Conservation (phyloP, 805 yeast species). For the Metschnikowia colocasiae region DNA sequence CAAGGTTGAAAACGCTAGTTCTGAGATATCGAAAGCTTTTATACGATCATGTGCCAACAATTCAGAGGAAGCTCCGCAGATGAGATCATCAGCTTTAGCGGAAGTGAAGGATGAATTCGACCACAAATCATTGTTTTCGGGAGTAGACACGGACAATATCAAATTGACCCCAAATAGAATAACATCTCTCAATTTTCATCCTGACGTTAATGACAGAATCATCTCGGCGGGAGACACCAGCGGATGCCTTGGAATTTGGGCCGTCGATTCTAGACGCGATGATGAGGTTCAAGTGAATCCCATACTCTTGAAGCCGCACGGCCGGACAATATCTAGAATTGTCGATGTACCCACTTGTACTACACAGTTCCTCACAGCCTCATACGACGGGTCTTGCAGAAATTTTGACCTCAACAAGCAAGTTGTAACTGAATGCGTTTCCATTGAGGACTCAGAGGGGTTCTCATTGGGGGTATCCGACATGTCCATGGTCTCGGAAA, state of each 20-base stretch:
- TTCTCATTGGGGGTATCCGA: slow-evolving; percentile 65
- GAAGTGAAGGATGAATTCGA: slow-evolving; percentile 53
- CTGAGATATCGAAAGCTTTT: neutral
- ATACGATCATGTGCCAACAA: neutral
- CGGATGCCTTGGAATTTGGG: slow-evolving; percentile 91
- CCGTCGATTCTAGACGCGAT: slow-evolving; percentile 49
- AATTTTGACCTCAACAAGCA: slow-evolving; percentile 61
- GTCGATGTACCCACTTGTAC: slow-evolving; percentile 48
- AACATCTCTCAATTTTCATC: slow-evolving; percentile 74
- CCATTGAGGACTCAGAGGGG: slow-evolving; percentile 50
- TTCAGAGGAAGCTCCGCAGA: neutral
- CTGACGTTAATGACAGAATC: slow-evolving; percentile 56
- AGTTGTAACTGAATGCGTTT: slow-evolving; percentile 49
- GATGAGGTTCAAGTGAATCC: slow-evolving; percentile 47
- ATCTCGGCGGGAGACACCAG: slow-evolving; percentile 82
- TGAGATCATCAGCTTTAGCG: slow-evolving; percentile 26
- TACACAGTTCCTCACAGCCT: slow-evolving; percentile 59
- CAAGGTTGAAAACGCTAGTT: neutral
- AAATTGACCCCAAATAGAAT: slow-evolving; percentile 71
- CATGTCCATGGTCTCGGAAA: slow-evolving; percentile 49
- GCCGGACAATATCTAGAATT: slow-evolving; percentile 66
- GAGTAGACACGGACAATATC: slow-evolving; percentile 65
- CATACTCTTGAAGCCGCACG: slow-evolving; percentile 67
- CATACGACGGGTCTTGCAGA: slow-evolving; percentile 88
- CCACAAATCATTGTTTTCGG: slow-evolving; percentile 47